A percentile compares a stretch with the other conserved stretches of the same genome.
phyloP scores from a whole-genome alignment of 148 eudicot genomes.

The Selenicereus undatus region DNA sequence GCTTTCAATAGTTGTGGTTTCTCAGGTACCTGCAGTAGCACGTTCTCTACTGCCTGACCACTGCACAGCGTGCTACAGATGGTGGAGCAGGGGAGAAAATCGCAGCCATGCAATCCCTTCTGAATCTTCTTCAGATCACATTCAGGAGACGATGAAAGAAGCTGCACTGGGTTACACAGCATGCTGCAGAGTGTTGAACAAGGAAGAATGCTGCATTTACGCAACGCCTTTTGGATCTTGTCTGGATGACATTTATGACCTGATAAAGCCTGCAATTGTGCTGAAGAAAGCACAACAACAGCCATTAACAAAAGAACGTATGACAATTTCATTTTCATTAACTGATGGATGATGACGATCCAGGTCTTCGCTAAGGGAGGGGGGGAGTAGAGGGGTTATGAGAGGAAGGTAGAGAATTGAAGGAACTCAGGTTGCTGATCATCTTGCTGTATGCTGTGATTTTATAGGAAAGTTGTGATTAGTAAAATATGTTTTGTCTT shows the following conservation, averaged over 20 bases:
- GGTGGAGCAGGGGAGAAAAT: neutral
- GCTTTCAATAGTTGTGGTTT: neutral
- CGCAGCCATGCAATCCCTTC: neutral
- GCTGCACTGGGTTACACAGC: neutral
- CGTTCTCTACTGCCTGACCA: neutral
- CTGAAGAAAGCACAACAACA: neutral
- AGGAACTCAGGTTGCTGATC: neutral
- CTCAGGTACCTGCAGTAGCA: neutral
- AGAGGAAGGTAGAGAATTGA: too few species aligned
- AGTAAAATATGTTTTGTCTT: too few species aligned
- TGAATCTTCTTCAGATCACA: neutral
- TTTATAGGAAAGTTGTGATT: too few species aligned
- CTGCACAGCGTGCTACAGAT: neutral
- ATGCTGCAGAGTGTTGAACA: neutral
- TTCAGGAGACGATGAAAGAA: neutral
- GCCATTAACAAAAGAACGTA: neutral
- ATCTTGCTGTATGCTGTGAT: neutral
- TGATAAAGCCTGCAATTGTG: neutral
- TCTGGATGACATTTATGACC: neutral
- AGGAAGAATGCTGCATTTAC: neutral
- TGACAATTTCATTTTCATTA: neutral
- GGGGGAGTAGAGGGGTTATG: neutral
- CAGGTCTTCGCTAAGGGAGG: neutral
- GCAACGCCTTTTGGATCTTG: neutral
- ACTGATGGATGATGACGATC: neutral